A percentile compares a stretch with the other conserved stretches of the same genome.
These are phyloP conservation scores for Claviceps paspali DNA, from an alignment of 2,329 filamentous ascomycete genomes.

Conservation along the genomic window DNA sequence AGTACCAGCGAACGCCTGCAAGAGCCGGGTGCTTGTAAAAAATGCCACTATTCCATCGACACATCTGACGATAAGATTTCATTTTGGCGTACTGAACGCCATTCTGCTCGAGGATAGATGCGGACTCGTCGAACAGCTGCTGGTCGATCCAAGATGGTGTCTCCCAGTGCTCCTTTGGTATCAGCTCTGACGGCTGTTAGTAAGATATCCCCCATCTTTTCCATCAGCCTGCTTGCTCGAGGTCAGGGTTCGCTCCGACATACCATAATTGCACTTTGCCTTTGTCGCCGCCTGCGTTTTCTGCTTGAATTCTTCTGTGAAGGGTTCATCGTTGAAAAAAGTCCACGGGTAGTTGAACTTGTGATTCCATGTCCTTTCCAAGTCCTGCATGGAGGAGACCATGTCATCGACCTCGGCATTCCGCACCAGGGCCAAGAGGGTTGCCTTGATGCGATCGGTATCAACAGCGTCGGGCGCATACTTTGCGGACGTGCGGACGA, in stretches of 20 bases:
- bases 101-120: slow-evolving; percentile 66
- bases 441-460: slow-evolving; percentile 81
- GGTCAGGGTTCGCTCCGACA: slow-evolving; percentile 7
- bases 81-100: slow-evolving; percentile 81
- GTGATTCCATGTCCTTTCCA: slow-evolving; percentile 90
- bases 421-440: slow-evolving; percentile 77
- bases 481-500: slow-evolving; percentile 59
- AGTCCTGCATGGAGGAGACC: slow-evolving; percentile 74
- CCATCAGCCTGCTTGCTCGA: too few relatives aligned
- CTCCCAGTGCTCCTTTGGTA: slow-evolving; percentile 92
- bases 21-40: slow-evolving; percentile 95
- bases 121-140: slow-evolving; percentile 72
- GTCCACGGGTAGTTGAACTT: slow-evolving; percentile 99
- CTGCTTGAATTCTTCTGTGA: slow-evolving; percentile 82
- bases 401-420: slow-evolving; percentile 80
- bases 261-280: slow-evolving; percentile 75
- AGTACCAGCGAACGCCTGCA: slow-evolving; percentile 75
- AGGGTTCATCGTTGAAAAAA: slow-evolving; percentile 94
- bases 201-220: too few relatives aligned
- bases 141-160: slow-evolving; percentile 83
- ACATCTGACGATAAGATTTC: slow-evolving; percentile 96
- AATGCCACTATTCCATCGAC: slow-evolving; percentile 93
- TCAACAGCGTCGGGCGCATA: slow-evolving; percentile 64
- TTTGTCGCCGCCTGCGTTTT: slow-evolving; percentile 71
- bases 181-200: slow-evolving; percentile 43